Conservation (phyloP, 345 rosid genomes). For the Cardamine resedifolia region DNA sequence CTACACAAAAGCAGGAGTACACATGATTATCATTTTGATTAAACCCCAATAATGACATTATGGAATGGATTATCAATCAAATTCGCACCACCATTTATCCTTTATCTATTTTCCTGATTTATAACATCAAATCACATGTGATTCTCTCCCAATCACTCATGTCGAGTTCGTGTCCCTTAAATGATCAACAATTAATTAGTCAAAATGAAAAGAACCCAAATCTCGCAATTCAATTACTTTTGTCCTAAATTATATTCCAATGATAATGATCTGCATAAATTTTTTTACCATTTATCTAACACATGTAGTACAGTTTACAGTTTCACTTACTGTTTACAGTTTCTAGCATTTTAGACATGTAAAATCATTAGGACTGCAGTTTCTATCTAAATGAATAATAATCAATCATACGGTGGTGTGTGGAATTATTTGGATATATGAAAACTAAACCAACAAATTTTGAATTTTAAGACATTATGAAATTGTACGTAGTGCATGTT, state of each 20-base stretch:
- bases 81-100: conserved; percentile 3
- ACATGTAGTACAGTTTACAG: not conserved
- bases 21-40: conserved; percentile 28
- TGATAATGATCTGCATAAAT: not conserved
- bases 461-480: not conserved
- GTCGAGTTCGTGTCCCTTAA: conserved; percentile 31
- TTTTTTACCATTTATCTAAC: not conserved
- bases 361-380: not conserved
- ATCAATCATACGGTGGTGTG: too few species aligned
- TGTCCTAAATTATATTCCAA: not conserved
- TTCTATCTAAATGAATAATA: not conserved
- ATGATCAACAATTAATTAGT: conserved; percentile 7
- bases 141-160: conserved; percentile 19
- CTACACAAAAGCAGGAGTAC: conserved; percentile 2
- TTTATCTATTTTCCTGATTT: conserved; percentile 7
- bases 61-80: conserved; percentile 14
- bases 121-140: conserved; percentile 16
- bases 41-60: not conserved
- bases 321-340: not conserved
- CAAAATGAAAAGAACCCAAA: conserved; percentile 2
- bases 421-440: not conserved
- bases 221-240: not conserved
- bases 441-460: not conserved
- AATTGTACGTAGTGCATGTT: not conserved
- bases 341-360: not conserved